Percentiles rank a stretch among this genome's conserved stretches.
phyloP scores from a whole-genome alignment of 2,329 filamentous ascomycete species.

The Aspergillus eucalypticola region DNA sequence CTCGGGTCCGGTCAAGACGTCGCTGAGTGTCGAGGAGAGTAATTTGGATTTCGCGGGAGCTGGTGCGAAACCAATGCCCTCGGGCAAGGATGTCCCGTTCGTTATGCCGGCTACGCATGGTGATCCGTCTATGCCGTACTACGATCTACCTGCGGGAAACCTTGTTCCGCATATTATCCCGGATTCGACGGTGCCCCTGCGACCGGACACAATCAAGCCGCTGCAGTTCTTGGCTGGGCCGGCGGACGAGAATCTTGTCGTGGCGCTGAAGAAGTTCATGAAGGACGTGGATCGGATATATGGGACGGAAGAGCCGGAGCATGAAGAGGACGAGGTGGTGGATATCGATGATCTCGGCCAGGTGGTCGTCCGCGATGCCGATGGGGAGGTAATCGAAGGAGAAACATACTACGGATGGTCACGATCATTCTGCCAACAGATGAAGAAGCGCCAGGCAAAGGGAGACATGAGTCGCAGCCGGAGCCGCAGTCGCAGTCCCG shows the following conservation, averaged over 20 bases:
- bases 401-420: constrained; percentile 92
- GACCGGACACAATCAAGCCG: constrained; percentile 68
- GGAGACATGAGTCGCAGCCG: constrained; percentile 36
- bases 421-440: constrained; percentile 73
- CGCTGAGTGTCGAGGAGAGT: constrained; percentile 28
- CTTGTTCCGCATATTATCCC: constrained; percentile 77
- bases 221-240: constrained; percentile 69
- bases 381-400: constrained; percentile 63
- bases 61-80: constrained; percentile 44
- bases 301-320: constrained; percentile 45
- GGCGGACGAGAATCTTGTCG: constrained; percentile 65
- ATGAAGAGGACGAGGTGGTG: constrained; percentile 52
- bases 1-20: constrained; percentile 32
- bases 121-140: constrained; percentile 70
- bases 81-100: constrained; percentile 58
- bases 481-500: constrained; percentile 53
- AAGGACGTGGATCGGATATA: constrained; percentile 70
- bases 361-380: constrained; percentile 65
- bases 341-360: constrained; percentile 78
- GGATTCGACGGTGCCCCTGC: constrained; percentile 73
- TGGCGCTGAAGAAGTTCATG: constrained; percentile 70
- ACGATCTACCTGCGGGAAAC: constrained; percentile 79
- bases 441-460: constrained; percentile 57
- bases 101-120: constrained; percentile 76
- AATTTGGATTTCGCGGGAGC: constrained; percentile 28